These are phyloP conservation scores for Whalleya microplaca DNA, from an alignment of 2,329 filamentous ascomycete species.

Conservation along the genomic window DNA sequence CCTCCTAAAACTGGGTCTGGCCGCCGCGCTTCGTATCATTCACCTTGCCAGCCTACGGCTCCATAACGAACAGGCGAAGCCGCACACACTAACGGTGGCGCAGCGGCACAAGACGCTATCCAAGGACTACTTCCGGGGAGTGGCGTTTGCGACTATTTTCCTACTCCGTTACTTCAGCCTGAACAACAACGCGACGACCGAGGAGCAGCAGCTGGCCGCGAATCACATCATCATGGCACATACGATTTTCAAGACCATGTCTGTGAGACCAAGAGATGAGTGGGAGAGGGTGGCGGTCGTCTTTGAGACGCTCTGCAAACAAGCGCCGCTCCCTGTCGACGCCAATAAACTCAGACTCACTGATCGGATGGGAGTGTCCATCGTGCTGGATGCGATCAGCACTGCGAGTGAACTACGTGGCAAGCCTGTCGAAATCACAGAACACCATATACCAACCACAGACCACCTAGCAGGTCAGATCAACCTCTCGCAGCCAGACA, in stretches of 20 bases:
- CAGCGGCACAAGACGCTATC: slow-evolving; percentile 26
- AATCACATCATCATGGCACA: slow-evolving; percentile 35
- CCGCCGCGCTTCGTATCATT: slow-evolving; percentile 34
- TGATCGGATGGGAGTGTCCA: slow-evolving; percentile 32
- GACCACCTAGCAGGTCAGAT: slow-evolving; percentile 1
- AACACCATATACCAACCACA: slow-evolving; percentile 10
- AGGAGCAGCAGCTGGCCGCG: slow-evolving; percentile 35
- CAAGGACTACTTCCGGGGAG: slow-evolving; percentile 33
- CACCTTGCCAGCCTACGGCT: slow-evolving; percentile 29
- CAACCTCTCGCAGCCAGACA: slow-evolving; percentile 3
- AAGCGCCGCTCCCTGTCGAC: slow-evolving; percentile 24
- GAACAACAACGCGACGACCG: slow-evolving; percentile 27
- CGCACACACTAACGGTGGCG: slow-evolving; percentile 11
- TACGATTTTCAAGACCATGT: slow-evolving; percentile 33
- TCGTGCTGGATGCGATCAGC: slow-evolving; percentile 31
- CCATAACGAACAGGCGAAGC: slow-evolving; percentile 16
- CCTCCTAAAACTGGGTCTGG: slow-evolving; percentile 33
- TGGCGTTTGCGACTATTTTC: slow-evolving; percentile 38
- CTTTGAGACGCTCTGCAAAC: slow-evolving; percentile 36
- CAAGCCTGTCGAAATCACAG: slow-evolving; percentile 11
- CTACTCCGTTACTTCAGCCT: slow-evolving; percentile 36
- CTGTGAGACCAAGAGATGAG: slow-evolving; percentile 29
- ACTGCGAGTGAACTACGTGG: slow-evolving; percentile 24
- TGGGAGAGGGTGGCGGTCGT: slow-evolving; percentile 27
- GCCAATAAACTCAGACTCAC: slow-evolving; percentile 17